Evolutionary conservation across 2,329 filamentous ascomycete genomes (phyloP).

Genomic region (Stagonosporopsis cucurbitacearum): DNA sequence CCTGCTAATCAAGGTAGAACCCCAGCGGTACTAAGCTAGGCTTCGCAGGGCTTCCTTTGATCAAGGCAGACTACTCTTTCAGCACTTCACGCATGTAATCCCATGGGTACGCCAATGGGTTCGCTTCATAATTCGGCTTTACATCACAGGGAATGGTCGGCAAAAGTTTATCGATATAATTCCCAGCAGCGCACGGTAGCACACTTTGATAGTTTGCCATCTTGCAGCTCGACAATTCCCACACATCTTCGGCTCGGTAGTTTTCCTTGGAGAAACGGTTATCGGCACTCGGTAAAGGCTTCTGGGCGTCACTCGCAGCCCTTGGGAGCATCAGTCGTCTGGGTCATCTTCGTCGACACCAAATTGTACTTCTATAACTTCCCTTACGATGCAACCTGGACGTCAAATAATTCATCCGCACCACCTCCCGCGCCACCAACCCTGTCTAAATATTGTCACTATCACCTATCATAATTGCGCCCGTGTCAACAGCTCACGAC

Average conservation of each 20-base stretch:
- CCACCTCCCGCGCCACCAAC: conserved; percentile 43
- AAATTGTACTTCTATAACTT: conserved; percentile 54
- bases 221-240: conserved; percentile 44
- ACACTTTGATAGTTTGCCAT: conserved; percentile 43
- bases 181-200: conserved; percentile 43
- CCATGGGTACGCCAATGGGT: conserved; percentile 44
- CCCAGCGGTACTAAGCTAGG: conserved; percentile 46
- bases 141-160: conserved; percentile 46
- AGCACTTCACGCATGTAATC: conserved; percentile 45
- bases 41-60: conserved; percentile 31
- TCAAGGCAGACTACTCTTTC: conserved; percentile 31
- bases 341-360: conserved; percentile 47
- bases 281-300: conserved; percentile 48
- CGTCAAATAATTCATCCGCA: conserved; percentile 48
- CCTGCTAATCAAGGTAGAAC: conserved; percentile 46
- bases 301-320: conserved; percentile 45
- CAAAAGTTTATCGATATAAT: conserved; percentile 50
- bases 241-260: conserved; percentile 49
- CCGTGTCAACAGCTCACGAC: conserved; percentile 38
- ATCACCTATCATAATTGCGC: conserved; percentile 41
- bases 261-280: conserved; percentile 52
- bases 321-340: conserved; percentile 46
- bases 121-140: conserved; percentile 49
- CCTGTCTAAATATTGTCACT: conserved; percentile 46
- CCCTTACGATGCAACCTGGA: conserved; percentile 47